Percentiles rank a stretch among this genome's conserved stretches.
Evolutionary conservation across 306 rosid genomes (phyloP).

Genomic region (Gastrolobium bilobum): DNA sequence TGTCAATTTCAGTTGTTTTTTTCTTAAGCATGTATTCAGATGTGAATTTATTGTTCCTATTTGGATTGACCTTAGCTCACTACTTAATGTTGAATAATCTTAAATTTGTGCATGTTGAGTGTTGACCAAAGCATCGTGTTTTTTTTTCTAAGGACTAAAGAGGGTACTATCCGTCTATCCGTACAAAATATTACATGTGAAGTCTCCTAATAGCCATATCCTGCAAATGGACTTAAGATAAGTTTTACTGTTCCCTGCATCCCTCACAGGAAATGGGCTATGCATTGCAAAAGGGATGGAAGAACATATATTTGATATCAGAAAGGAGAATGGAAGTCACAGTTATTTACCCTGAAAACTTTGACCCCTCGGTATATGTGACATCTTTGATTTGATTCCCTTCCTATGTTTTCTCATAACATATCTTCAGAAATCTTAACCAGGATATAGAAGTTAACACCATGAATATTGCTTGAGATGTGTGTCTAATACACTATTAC

Average conservation of each 20-base stretch:
- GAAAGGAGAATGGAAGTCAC: constrained; percentile 63
- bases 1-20: constrained; percentile 38
- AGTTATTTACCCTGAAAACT: constrained; percentile 28
- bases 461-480: neutral
- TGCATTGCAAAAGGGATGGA: constrained; percentile 55
- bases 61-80: constrained; percentile 46
- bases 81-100: constrained; percentile 42
- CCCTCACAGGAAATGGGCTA: constrained; percentile 65
- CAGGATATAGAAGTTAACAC: neutral
- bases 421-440: constrained; percentile 18
- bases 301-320: constrained; percentile 44
- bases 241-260: constrained; percentile 45
- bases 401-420: constrained; percentile 35
- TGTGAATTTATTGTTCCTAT: constrained; percentile 35
- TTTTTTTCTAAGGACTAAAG: constrained; percentile 21
- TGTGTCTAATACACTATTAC: no score
- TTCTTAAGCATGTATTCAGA: neutral
- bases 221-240: constrained; percentile 51
- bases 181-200: constrained; percentile 48
- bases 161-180: constrained; percentile 59
- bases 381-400: constrained; percentile 50
- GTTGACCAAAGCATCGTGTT: constrained; percentile 31
- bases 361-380: constrained; percentile 45
- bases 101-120: constrained; percentile 41
- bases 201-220: constrained; percentile 20